phyloP scores from a whole-genome alignment of 2,329 filamentous ascomycete species.

The Orbilia quercus region DNA sequence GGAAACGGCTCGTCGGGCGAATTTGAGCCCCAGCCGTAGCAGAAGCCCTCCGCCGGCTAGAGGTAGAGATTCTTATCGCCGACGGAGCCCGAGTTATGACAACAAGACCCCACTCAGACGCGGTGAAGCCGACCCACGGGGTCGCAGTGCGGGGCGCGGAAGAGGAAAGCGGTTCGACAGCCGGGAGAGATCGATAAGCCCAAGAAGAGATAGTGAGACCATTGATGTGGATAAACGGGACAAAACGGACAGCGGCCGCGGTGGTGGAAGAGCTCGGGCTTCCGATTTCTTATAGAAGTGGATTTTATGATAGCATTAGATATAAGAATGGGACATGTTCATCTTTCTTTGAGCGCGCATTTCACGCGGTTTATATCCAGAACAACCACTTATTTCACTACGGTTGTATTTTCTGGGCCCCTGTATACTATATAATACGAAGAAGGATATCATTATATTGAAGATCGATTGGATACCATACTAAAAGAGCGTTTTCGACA shows the following conservation, averaged over 20 bases:
- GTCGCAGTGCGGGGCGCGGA: slow-evolving; percentile 19
- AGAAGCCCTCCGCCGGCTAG: slow-evolving; percentile 45
- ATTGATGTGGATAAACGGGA: slow-evolving; percentile 40
- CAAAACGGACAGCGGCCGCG: slow-evolving; percentile 54
- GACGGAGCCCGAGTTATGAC: slow-evolving; percentile 46
- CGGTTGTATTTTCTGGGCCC: slow-evolving; percentile 15
- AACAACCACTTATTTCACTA: slow-evolving; percentile 7
- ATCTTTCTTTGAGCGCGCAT: slow-evolving; percentile 8
- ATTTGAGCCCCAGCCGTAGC: slow-evolving; percentile 48
- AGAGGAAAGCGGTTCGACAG: slow-evolving; percentile 44
- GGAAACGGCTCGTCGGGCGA: slow-evolving; percentile 42
- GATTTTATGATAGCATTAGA: slow-evolving; percentile 22
- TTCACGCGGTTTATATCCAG: slow-evolving; percentile 1
- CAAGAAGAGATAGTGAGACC: slow-evolving; percentile 27
- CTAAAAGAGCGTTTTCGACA: not conserved
- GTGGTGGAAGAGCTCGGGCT: slow-evolving; percentile 59
- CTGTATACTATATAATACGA: slow-evolving; percentile 32
- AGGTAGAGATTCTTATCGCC: slow-evolving; percentile 40
- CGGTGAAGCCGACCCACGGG: not conserved
- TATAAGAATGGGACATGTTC: slow-evolving; percentile 2
- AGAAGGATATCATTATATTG: slow-evolving; percentile 13
- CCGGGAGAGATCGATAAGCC: slow-evolving; percentile 46
- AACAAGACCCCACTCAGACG: slow-evolving; percentile 33
- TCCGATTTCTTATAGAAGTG: slow-evolving; percentile 59
- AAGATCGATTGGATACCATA: slow-evolving; percentile 12